Percentiles rank a stretch among this genome's conserved stretches.
Conservation (phyloP, 805 yeast genomes). For the Yamadazyma philogaea region DNA sequence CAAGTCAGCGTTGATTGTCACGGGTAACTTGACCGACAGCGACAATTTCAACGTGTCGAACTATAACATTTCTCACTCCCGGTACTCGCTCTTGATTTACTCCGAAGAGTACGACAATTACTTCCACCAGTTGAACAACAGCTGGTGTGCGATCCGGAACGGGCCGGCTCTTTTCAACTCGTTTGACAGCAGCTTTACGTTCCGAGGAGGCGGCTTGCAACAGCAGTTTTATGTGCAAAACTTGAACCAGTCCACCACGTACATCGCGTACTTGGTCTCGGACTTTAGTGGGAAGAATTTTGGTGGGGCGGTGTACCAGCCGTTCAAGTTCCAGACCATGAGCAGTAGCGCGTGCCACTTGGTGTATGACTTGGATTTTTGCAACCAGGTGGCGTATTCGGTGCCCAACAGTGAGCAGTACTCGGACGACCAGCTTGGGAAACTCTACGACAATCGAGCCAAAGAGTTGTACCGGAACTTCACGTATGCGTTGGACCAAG, state of each 20-base stretch:
- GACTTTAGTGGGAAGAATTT: constrained; percentile 37
- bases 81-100: constrained; percentile 47
- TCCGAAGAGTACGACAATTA: constrained; percentile 35
- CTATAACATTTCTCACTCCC: constrained; percentile 25
- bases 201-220: constrained; percentile 46
- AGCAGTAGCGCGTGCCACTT: constrained; percentile 61
- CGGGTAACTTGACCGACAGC: constrained; percentile 45
- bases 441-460: constrained; percentile 65
- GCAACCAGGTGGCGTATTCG: constrained; percentile 79
- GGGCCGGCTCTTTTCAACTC: constrained; percentile 41
- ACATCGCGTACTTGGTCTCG: constrained; percentile 61
- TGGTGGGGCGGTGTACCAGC: constrained; percentile 66
- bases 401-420: constrained; percentile 54
- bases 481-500: constrained; percentile 68
- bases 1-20: constrained; percentile 60
- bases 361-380: constrained; percentile 71
- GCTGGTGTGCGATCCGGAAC: constrained; percentile 69
- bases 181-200: constrained; percentile 37
- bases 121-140: constrained; percentile 42
- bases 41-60: constrained; percentile 13
- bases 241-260: constrained; percentile 57
- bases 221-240: constrained; percentile 64
- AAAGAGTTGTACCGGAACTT: constrained; percentile 57
- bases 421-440: constrained; percentile 17
- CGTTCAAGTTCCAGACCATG: constrained; percentile 56